Evolutionary conservation across 2,329 filamentous ascomycete species (phyloP).

Genomic region (Cadophora sp.): DNA sequence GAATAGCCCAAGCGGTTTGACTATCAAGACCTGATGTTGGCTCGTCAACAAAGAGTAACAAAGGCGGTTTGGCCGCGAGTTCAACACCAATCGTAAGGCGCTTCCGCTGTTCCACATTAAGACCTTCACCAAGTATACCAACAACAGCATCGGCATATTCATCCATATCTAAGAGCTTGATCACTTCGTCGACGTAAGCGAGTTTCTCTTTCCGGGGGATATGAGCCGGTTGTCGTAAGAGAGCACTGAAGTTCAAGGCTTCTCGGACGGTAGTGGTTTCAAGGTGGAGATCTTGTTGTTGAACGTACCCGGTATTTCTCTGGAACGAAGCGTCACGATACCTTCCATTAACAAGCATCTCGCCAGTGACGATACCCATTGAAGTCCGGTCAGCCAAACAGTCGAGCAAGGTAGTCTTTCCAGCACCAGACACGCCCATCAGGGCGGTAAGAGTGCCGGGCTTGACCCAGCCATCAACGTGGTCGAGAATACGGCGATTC

Average conservation of each 20-base stretch:
- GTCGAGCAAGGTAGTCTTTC: conserved; percentile 86
- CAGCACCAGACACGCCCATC: conserved; percentile 74
- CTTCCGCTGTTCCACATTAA: conserved; percentile 74
- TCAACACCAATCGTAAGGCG: too few species aligned
- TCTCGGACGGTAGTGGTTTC: conserved; percentile 84
- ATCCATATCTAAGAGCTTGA: conserved; percentile 89
- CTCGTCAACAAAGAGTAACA: too few species aligned
- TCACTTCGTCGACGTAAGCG: conserved; percentile 88
- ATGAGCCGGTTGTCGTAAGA: conserved; percentile 82
- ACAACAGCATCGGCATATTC: conserved; percentile 91
- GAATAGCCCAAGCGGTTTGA: conserved; percentile 94
- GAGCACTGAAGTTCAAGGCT: conserved; percentile 83
- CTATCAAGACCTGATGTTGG: conserved; percentile 21
- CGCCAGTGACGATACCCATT: conserved; percentile 87
- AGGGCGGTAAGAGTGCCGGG: conserved; percentile 56
- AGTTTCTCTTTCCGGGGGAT: conserved; percentile 80
- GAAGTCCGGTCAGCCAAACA: conserved; percentile 81
- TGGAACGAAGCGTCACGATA: conserved; percentile 72
- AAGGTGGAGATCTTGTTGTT: conserved; percentile 91
- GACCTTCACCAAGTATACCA: conserved; percentile 87
- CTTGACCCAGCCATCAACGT: conserved; percentile 76
- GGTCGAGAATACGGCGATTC: conserved; percentile 68
- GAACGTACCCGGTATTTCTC: conserved; percentile 89
- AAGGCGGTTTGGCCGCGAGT: too few species aligned
- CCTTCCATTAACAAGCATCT: conserved; percentile 62